Conservation (phyloP, 140 eudicot genomes). For the Bidens hawaiensis region DNA sequence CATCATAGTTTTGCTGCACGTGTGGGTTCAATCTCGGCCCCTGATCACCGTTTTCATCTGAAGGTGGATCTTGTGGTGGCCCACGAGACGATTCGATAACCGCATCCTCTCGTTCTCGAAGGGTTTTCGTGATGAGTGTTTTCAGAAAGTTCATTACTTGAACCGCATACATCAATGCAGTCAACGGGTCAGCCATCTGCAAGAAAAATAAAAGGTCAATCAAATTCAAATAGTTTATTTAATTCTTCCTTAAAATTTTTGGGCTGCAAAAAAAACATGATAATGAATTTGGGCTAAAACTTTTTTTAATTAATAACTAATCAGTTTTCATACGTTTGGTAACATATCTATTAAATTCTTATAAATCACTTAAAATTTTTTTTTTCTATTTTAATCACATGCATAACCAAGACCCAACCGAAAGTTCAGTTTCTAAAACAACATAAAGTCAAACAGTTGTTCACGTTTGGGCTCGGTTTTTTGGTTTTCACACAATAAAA, state of each 20-base stretch:
- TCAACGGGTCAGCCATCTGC: slow-evolving; percentile 94
- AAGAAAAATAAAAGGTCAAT: slow-evolving; percentile 5
- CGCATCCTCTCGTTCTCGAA: slow-evolving; percentile 63
- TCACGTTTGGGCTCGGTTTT: too few relatives aligned
- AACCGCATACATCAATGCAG: slow-evolving; percentile 89
- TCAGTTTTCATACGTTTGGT: too few relatives aligned
- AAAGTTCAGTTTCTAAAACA: too few relatives aligned
- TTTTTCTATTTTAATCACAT: too few relatives aligned
- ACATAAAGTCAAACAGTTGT: too few relatives aligned
- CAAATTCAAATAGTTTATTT: background rate
- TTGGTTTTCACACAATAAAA: too few relatives aligned
- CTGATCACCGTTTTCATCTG: slow-evolving; percentile 66
- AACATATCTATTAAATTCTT: too few relatives aligned
- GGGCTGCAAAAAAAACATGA: too few relatives aligned
- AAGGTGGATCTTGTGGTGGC: slow-evolving; percentile 30
- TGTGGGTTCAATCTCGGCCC: slow-evolving; percentile 37
- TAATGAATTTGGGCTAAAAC: too few relatives aligned
- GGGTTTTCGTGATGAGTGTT: slow-evolving; percentile 60
- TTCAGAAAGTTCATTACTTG: slow-evolving; percentile 97
- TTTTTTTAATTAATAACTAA: too few relatives aligned
- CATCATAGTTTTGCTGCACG: slow-evolving; percentile 22
- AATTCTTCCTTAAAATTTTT: background rate
- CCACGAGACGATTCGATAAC: slow-evolving; percentile 34
- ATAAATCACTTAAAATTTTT: too few relatives aligned
- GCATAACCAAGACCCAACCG: too few relatives aligned